Conservation (phyloP, 768 basidiomycete species). For the Mycena metata region DNA sequence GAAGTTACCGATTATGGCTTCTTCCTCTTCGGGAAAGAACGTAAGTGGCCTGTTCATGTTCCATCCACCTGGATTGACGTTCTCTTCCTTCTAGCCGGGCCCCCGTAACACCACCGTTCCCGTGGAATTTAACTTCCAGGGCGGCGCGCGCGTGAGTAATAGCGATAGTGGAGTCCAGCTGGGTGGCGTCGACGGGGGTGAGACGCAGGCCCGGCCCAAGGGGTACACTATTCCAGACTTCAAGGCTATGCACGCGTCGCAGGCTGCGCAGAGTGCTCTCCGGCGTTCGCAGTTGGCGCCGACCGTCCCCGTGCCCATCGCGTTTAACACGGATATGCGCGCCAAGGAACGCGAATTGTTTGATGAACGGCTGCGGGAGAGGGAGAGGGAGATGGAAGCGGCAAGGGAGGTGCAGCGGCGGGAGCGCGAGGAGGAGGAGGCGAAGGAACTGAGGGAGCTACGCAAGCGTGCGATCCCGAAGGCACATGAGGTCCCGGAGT, state of each 20-base stretch:
- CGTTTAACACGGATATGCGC: constrained; percentile 68
- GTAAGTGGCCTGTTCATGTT: neutral
- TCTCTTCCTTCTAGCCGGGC: neutral
- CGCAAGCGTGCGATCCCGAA: constrained; percentile 73
- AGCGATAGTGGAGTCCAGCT: neutral
- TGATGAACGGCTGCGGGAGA: constrained; percentile 68
- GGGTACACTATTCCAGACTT: constrained; percentile 63
- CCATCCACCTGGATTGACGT: neutral
- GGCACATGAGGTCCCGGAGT: constrained; percentile 81
- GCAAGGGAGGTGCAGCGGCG: constrained; percentile 61
- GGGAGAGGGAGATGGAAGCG: constrained; percentile 66
- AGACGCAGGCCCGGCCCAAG: constrained; percentile 31
- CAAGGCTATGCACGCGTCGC: constrained; percentile 66
- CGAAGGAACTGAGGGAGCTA: constrained; percentile 70
- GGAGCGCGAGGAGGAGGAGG: constrained; percentile 68
- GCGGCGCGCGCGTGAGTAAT: neutral
- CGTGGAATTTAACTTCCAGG: neutral
- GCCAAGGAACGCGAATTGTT: constrained; percentile 75
- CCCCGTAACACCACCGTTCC: neutral
- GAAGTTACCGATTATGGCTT: neutral
- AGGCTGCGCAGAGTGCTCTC: constrained; percentile 56
- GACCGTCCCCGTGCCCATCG: constrained; percentile 60
- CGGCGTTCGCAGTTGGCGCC: constrained; percentile 64
- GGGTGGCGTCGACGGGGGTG: neutral
- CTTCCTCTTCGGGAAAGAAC: neutral